Conservation (phyloP, 768 basidiomycete species). For the Boletales sp. region DNA sequence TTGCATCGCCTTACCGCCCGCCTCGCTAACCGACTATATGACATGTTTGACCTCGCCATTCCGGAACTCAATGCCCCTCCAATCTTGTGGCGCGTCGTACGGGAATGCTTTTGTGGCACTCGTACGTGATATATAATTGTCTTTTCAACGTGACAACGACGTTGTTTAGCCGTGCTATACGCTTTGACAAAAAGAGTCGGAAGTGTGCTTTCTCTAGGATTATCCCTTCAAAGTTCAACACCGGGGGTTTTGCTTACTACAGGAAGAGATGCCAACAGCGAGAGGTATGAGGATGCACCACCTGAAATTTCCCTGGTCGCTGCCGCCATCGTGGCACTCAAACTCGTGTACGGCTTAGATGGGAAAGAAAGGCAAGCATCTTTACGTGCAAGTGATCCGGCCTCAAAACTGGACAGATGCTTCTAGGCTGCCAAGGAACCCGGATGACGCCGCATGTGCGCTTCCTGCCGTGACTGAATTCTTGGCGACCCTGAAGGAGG, state of each 20-base stretch:
- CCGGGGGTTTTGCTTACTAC: constrained; percentile 44
- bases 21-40: constrained; percentile 55
- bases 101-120: constrained; percentile 60
- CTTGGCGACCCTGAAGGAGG: constrained; percentile 37
- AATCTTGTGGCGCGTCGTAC: constrained; percentile 71
- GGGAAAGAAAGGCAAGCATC: constrained; percentile 51
- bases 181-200: constrained; percentile 57
- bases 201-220: constrained; percentile 51
- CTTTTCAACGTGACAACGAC: not conserved
- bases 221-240: constrained; percentile 49
- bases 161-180: constrained; percentile 54
- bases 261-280: constrained; percentile 39
- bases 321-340: constrained; percentile 65
- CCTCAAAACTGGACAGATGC: constrained; percentile 7
- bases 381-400: constrained; percentile 1
- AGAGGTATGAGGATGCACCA: constrained; percentile 61
- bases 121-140: constrained; percentile 48
- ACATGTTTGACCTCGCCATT: constrained; percentile 53
- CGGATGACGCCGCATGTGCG: constrained; percentile 56
- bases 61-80: constrained; percentile 77
- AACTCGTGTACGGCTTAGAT: constrained; percentile 85
- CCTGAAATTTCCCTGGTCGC: constrained; percentile 64
- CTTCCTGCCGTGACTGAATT: constrained; percentile 53
- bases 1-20: constrained; percentile 62
- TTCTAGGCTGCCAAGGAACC: constrained; percentile 41